Evolutionary conservation across 495 filamentous ascomycete species (phyloP).

Genomic region (Aspergillus coremiiformis): DNA sequence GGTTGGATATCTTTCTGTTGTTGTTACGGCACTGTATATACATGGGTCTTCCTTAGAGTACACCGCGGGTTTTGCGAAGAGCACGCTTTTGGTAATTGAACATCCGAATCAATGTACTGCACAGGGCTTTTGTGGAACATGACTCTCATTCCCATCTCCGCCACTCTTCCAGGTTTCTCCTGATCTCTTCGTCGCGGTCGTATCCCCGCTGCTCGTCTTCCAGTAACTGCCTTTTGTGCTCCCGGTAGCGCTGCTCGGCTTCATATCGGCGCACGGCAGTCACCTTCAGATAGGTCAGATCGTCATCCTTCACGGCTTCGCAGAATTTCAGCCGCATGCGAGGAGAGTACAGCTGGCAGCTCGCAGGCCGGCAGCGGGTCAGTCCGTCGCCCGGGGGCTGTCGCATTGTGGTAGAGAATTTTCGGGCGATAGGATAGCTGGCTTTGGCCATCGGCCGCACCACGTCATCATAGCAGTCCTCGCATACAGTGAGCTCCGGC

Average conservation of each 20-base stretch:
- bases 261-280: conserved; percentile 32
- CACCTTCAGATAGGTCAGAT: conserved; percentile 43
- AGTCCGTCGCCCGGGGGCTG: conserved; percentile 40
- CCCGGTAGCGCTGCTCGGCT: conserved; percentile 40
- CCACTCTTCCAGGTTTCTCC: conserved; percentile 47
- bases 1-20: not conserved
- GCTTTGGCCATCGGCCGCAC: conserved; percentile 55
- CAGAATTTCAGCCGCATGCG: conserved; percentile 63
- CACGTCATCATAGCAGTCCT: conserved; percentile 63
- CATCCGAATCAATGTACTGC: too few species aligned
- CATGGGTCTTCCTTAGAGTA: too few species aligned
- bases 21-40: too few species aligned
- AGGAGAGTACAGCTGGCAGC: conserved; percentile 67
- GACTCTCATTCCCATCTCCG: conserved; percentile 41
- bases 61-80: too few species aligned
- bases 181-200: conserved; percentile 41
- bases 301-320: conserved; percentile 50
- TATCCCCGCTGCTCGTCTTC: conserved; percentile 38
- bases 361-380: conserved; percentile 41
- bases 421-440: conserved; percentile 45
- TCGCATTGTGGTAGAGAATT: conserved; percentile 44
- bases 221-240: conserved; percentile 35
- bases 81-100: too few species aligned
- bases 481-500: conserved; percentile 60
- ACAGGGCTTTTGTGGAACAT: too few species aligned